phyloP scores from a whole-genome alignment of 331 rosid species.

The Malus hybrid region DNA sequence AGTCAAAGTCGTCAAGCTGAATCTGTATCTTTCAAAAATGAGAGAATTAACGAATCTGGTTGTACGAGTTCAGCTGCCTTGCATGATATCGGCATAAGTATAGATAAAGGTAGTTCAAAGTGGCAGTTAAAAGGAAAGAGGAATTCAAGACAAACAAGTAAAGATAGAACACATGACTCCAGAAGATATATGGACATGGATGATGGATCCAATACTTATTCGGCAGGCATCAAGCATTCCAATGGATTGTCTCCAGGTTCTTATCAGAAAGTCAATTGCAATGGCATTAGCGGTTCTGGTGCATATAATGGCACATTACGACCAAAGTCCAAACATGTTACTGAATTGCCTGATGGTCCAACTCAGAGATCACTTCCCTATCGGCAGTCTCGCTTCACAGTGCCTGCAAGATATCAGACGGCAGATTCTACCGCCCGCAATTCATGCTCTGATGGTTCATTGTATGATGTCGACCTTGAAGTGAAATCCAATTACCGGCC shows the following conservation, averaged over 20 bases:
- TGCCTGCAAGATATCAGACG: conserved; percentile 60
- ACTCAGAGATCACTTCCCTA: conserved; percentile 76
- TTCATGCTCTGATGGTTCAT: conserved; percentile 33
- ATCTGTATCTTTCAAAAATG: conserved; percentile 32
- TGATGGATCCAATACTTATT: conserved; percentile 32
- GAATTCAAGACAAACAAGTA: conserved; percentile 59
- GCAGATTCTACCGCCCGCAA: conserved; percentile 46
- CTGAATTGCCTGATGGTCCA: conserved; percentile 51
- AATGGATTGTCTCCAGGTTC: conserved; percentile 39
- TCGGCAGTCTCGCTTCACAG: conserved; percentile 69
- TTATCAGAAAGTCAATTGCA: conserved; percentile 40
- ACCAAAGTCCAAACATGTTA: conserved; percentile 35
- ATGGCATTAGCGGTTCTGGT: conserved; percentile 23
- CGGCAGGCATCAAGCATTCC: conserved; percentile 29
- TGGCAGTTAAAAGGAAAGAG: conserved; percentile 97
- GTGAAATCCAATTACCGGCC: conserved; percentile 73
- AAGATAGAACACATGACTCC: conserved; percentile 45
- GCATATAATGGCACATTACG: conserved; percentile 28
- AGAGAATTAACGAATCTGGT: conserved; percentile 46
- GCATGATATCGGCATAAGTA: conserved; percentile 34
- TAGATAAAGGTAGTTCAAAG: conserved; percentile 69
- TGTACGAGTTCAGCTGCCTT: conserved; percentile 45
- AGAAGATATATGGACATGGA: conserved; percentile 38
- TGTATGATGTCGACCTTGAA: conserved; percentile 64
- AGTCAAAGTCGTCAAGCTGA: conserved; percentile 44